Conservation (phyloP, 1,284 basidiomycete genomes). For the Coniophora puteana region DNA sequence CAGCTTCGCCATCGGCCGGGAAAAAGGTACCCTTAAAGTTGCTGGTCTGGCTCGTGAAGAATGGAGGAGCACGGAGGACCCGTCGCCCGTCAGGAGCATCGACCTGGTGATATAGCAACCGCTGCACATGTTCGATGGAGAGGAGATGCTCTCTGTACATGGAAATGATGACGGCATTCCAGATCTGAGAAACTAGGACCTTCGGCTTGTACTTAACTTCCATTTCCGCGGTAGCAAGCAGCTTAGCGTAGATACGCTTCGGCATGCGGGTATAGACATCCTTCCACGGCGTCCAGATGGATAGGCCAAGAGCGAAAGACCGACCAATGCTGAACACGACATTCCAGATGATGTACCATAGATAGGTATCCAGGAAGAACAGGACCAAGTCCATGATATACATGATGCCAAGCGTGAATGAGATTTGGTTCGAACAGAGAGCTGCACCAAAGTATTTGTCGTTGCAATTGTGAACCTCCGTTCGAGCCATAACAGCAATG, state of each 20-base stretch:
- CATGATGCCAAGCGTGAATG: slow-evolving; percentile 92
- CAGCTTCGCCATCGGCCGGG: slow-evolving; percentile 90
- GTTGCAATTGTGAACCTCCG: slow-evolving; percentile 81
- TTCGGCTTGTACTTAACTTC: slow-evolving; percentile 98
- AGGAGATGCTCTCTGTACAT: slow-evolving; percentile 97
- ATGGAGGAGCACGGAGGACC: slow-evolving; percentile 88
- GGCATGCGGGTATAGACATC: slow-evolving; percentile 94
- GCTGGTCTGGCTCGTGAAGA: slow-evolving; percentile 89
- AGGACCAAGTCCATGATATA: slow-evolving; percentile 93
- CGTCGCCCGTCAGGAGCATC: slow-evolving; percentile 84
- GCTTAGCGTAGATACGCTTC: slow-evolving; percentile 94
- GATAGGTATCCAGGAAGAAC: slow-evolving; percentile 97
- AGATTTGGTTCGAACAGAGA: slow-evolving; percentile 85
- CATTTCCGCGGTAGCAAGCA: slow-evolving; percentile 92
- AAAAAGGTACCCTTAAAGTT: slow-evolving; percentile 83
- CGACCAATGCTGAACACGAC: slow-evolving; percentile 90
- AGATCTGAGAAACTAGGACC: slow-evolving; percentile 95
- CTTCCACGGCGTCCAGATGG: slow-evolving; percentile 97
- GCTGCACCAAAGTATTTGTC: slow-evolving; percentile 78
- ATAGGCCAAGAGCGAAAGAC: slow-evolving; percentile 86
- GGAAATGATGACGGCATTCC: slow-evolving; percentile 97
- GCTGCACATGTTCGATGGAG: slow-evolving; percentile 93
- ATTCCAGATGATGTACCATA: slow-evolving; percentile 97
- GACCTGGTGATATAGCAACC: slow-evolving; percentile 91
- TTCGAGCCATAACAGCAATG: slow-evolving; percentile 88